phyloP scores from a whole-genome alignment of 2,329 filamentous ascomycete species.

The Talaromyces sp. region DNA sequence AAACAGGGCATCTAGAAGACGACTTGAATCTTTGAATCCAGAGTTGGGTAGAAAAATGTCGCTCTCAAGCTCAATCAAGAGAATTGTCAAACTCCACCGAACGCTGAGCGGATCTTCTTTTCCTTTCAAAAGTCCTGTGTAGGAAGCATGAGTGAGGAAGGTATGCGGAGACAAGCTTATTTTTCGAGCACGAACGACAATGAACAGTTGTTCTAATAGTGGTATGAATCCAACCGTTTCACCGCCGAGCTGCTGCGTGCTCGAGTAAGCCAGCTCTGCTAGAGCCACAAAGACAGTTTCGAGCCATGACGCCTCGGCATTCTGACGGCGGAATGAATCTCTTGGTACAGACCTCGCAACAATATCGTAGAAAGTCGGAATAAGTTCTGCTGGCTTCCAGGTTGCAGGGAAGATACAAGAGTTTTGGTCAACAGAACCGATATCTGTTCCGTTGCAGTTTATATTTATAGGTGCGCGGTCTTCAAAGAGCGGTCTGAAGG shows the following conservation, averaged over 20 bases:
- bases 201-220: conserved; percentile 39
- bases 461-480: conserved; percentile 19
- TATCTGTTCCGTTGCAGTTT: conserved; percentile 3
- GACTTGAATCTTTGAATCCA: conserved; percentile 36
- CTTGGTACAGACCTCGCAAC: conserved; percentile 46
- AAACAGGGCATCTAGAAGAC: conserved; percentile 37
- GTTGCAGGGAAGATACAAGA: conserved; percentile 17
- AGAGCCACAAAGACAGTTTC: conserved; percentile 48
- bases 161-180: conserved; percentile 41
- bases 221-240: conserved; percentile 31
- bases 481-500: conserved; percentile 36
- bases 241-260: conserved; percentile 29
- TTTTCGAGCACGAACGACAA: conserved; percentile 37
- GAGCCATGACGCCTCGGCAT: conserved; percentile 49
- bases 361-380: conserved; percentile 45
- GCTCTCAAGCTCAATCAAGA: conserved; percentile 41
- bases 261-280: conserved; percentile 39
- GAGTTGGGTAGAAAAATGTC: conserved; percentile 46
- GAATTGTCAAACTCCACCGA: conserved; percentile 42
- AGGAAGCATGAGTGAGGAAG: conserved; percentile 40
- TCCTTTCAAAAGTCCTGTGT: conserved; percentile 36
- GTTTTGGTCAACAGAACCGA: neutral
- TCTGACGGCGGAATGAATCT: conserved; percentile 42
- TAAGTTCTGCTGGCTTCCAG: conserved; percentile 34
- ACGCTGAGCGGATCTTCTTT: conserved; percentile 31